phyloP scores from a whole-genome alignment of 2,329 filamentous ascomycete genomes.

The Camillea tinctor region DNA sequence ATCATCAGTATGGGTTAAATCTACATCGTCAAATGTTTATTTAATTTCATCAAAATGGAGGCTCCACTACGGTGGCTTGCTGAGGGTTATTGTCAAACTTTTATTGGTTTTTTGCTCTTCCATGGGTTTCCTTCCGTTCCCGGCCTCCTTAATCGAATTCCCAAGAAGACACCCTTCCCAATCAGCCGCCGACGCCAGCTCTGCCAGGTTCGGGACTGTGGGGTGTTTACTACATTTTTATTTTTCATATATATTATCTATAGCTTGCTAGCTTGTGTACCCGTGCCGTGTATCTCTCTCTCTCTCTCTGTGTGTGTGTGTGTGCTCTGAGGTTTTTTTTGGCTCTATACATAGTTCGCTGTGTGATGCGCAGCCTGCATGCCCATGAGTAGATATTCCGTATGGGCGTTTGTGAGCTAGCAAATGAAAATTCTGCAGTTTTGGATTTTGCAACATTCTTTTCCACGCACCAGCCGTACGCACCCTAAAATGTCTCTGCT shows the following conservation, averaged over 20 bases:
- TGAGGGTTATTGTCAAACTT: conserved; percentile 32
- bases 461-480: too few species aligned
- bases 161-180: conserved; percentile 32
- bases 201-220: conserved; percentile 37
- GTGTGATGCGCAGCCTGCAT: too few species aligned
- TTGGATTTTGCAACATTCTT: too few species aligned
- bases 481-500: not conserved
- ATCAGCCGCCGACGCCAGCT: conserved; percentile 37
- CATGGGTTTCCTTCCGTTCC: conserved; percentile 38
- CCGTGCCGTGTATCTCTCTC: too few species aligned
- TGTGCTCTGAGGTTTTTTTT: too few species aligned
- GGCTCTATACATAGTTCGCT: too few species aligned
- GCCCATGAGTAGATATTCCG: too few species aligned
- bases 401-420: too few species aligned
- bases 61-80: conserved; percentile 36
- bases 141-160: conserved; percentile 34
- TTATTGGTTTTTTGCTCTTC: conserved; percentile 14
- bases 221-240: conserved; percentile 33
- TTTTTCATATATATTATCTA: too few species aligned
- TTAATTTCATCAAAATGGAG: conserved; percentile 30
- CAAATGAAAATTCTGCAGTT: too few species aligned
- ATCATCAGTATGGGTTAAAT: conserved; percentile 39
- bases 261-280: too few species aligned
- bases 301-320: too few species aligned
- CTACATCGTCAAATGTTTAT: conserved; percentile 38